These are phyloP conservation scores for Hypericum perforatum DNA, from an alignment of 345 rosid genomes.

Conservation along the genomic window DNA sequence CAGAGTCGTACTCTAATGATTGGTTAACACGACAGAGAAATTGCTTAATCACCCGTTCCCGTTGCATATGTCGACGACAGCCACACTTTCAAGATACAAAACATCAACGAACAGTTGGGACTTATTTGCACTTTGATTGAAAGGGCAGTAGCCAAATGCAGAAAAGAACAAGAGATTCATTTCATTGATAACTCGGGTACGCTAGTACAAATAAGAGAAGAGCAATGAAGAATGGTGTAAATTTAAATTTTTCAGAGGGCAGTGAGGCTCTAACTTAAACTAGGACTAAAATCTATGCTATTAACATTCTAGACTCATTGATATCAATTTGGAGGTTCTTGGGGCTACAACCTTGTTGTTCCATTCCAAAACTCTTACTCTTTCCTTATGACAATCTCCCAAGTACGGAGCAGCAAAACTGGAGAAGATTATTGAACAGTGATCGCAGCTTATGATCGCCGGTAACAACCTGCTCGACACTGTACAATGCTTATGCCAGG, in stretches of 20 bases:
- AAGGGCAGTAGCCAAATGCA: neutral
- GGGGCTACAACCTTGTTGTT: conserved; percentile 2
- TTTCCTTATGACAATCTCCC: too few relatives aligned
- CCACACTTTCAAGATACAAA: too few relatives aligned
- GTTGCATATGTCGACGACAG: too few relatives aligned
- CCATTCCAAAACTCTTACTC: too few relatives aligned
- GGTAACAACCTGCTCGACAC: neutral
- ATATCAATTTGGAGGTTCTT: conserved; percentile 3
- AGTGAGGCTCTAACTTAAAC: conserved; percentile 12
- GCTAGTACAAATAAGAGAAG: conserved; percentile 6
- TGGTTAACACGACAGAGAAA: too few relatives aligned
- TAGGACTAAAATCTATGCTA: conserved; percentile 15
- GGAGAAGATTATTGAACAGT: too few relatives aligned
- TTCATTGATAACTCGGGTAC: conserved; percentile 9
- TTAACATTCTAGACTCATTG: conserved; percentile 14
- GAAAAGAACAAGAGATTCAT: conserved; percentile 2
- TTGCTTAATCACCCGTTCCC: too few relatives aligned
- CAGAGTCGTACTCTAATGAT: too few relatives aligned
- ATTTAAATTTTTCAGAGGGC: conserved; percentile 5
- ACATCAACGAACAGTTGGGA: neutral
- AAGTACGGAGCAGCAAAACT: too few relatives aligned
- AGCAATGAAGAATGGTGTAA: conserved; percentile 16
- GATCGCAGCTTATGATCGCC: too few relatives aligned
- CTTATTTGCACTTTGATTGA: neutral
- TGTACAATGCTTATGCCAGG: conserved; percentile 2